Evolutionary conservation across 768 basidiomycete genomes (phyloP), one percentile per base, ranked within the genome.

Genomic region (Boletus sensibilis): DNA sequence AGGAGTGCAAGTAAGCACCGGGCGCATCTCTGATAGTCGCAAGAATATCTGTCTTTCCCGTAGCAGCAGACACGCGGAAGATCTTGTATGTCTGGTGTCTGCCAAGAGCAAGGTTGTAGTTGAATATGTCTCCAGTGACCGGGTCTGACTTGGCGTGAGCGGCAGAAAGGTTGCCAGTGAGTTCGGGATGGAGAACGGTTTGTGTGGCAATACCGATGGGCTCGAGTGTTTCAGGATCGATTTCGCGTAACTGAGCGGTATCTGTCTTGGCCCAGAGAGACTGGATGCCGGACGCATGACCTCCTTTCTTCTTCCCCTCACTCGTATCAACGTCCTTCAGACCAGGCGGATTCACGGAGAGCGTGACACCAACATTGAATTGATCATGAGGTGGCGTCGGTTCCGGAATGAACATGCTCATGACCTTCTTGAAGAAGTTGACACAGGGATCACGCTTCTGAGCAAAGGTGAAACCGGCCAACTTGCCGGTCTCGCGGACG

Each of bases 101-200:
- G 7, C 73, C 73, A n/a, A 77, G 53, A 16, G 68, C 31, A 29
- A 66, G 59, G 39, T 69, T 67, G 55, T 68, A 77, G 58, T 77
- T 77, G 56, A 65, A 75, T 29, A 75, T 38, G 18, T 75, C 76
- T 23, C 72, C 70, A 0, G 70, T 73, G 39, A 64, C 54, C 6
- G 67, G 64, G 44, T 76, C 76, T n/a, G 66, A 68, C 50, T 74
- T 75, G 38, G 73, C 65, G 44, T 78, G 76, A 12, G 76, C 72
- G 8, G 68, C 74, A 35, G 72, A 69, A 18, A 76, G 37, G 6
- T 4, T 52, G 5, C 76, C 76, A 1, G 63, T 66, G 16, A 77
- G 72, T 14, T 68, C 64, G 1, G 70, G 69, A 40, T 74, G 67
- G 16, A 77, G 63, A 11, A 49, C 46, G 3, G 50, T 37, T 56